Evolutionary conservation across 352 stramenopile species (phyloP), one percentile per base, ranked within the genome.

Genomic region (Globisporangium alternatum): DNA sequence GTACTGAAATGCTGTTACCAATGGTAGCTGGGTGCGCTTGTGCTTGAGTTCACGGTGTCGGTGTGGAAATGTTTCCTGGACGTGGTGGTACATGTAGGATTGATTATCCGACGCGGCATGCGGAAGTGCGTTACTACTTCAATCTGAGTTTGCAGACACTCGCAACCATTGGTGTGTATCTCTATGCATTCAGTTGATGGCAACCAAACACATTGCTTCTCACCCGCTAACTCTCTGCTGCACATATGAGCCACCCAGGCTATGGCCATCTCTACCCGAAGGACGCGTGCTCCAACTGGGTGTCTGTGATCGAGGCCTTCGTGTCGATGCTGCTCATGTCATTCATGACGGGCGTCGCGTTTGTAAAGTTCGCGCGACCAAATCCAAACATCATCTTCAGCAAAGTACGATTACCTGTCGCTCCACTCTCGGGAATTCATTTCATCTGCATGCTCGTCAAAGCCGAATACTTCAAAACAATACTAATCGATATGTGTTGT

Each of bases 101-200:
- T 15, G 22, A 56, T 41, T 62, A 55, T 28, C 39, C 52, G 43
- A 70, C 19, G 35, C 30, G n/a, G 17, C 33, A 67, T 44, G 43
- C 48, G 5, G 68, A 62, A n/a, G 30, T 61, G 30, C 75, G 77
- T 1, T 75, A 85, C 60, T 89, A 75, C 39, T 87, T 87, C 57
- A 89, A 89, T 31, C 56, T 89, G 59, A 87, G 77, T 48, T 51
- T 89, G 9, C 80, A 89, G 57, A 86, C 80, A 25, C 75, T 89
- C 17, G 70, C 77, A n/a, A 87, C 74, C 9, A 83, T 78, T 60
- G 80, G 78, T 86, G 44, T 1, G 66, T 47, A n/a, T n/a, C n/a
- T n/a, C n/a, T n/a, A n/a, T n/a, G n/a, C n/a, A n/a, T n/a, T n/a
- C n/a, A n/a, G n/a, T n/a, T n/a, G n/a, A n/a, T n/a, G n/a, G n/a